Evolutionary conservation across 1,284 basidiomycete genomes (phyloP), one percentile per base, ranked within the genome.

Genomic region (Pseudozyma hubeiensis): DNA sequence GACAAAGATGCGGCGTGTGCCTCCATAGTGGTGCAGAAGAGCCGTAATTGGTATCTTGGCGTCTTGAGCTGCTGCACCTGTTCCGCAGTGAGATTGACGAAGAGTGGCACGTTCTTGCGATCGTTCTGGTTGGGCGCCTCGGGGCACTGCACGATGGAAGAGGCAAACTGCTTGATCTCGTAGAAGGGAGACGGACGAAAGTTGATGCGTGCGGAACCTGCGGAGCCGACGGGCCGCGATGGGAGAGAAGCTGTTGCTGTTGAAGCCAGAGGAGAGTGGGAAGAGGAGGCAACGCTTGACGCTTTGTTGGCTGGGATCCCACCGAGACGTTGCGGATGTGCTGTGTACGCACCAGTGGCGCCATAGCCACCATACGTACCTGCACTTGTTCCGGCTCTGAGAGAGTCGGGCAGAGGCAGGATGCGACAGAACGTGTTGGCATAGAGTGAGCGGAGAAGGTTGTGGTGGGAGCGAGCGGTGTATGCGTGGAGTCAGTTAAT

Each of bases 121-220:
- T 76, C 78, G 17, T 62, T 40, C 9, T 77, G 59, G 0, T 71
- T 71, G 0, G 73, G 74, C 5, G 77, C 79, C 34, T 81, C 81
- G 14, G 59, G 62, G 13, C 79, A 65, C 33, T 68, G 65, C n/a
- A 77, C 58, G 35, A 73, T 66, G 4, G 55, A 46, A 2, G 73
- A 76, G 14, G 79, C 73, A 35, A 73, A 75, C n/a, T 77, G 66
- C 46, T 67, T 64, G 55, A 78, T 63, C 53, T 81, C 75, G 56
- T 71, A 81, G 50, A 81, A 81, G 0, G 80, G 80, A 5, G 80
- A 81, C 6, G 77, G 55, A 31, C 68, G 68, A 45, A 81, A 81
- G 53, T 71, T 68, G 62, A 68, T 64, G 46, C 58, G 65, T 17
- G 49, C 44, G 7, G 62, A 13, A 16, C 61, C 68, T 52, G 62